phyloP scores from a whole-genome alignment of 306 rosid species.

The Trifolium repens region DNA sequence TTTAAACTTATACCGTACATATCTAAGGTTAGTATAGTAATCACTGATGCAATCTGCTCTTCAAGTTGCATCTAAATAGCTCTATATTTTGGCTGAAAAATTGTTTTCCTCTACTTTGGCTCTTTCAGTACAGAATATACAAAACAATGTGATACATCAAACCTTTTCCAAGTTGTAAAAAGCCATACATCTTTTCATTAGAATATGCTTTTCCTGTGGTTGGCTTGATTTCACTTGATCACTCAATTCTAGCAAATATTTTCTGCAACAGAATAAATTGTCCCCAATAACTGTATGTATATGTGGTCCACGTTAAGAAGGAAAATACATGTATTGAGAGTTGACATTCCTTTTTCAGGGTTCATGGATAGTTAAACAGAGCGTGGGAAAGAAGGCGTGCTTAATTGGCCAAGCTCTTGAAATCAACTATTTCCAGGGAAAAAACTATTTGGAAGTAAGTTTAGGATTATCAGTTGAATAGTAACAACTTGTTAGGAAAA shows the following conservation, averaged over 20 bases:
- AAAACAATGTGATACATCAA: conserved; percentile 15
- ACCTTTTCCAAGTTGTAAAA: conserved; percentile 14
- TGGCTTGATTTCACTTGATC: conserved; percentile 29
- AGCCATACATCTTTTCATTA: background rate
- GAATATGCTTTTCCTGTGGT: conserved; percentile 23
- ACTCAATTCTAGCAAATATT: conserved; percentile 24
- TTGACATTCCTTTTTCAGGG: conserved; percentile 63
- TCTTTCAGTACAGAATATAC: conserved; percentile 8
- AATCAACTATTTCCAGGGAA: conserved; percentile 76
- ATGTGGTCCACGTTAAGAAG: conserved; percentile 15
- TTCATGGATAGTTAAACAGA: conserved; percentile 98
- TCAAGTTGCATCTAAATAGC: conserved; percentile 28
- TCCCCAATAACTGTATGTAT: conserved; percentile 13
- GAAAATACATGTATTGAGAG: conserved; percentile 21
- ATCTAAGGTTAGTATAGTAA: conserved; percentile 66
- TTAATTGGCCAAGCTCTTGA: conserved; percentile 88
- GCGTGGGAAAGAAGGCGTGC: conserved; percentile 98
- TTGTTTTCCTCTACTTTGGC: conserved; percentile 5
- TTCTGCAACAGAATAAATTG: conserved; percentile 15
- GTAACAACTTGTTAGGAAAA: conserved; percentile 16
- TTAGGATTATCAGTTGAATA: background rate
- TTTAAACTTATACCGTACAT: conserved; percentile 96
- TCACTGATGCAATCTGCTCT: conserved; percentile 12
- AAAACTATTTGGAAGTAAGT: conserved; percentile 87
- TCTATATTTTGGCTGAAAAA: conserved; percentile 20